Base-by-base conservation (phyloP, 768 basidiomycete species). In the Leccinum obscurum region DNA sequence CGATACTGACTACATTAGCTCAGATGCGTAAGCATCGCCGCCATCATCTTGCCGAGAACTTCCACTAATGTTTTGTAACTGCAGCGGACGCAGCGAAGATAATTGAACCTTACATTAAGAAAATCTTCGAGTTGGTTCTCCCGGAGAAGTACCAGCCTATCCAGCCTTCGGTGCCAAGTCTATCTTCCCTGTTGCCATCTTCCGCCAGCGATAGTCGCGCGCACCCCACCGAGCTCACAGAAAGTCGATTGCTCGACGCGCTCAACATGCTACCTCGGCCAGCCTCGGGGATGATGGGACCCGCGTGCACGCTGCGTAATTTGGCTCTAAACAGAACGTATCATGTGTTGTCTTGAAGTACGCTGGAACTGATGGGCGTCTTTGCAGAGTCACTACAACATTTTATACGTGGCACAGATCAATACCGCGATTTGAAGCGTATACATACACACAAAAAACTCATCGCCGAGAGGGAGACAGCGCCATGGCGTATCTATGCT, bases 1-100 rank as follows among this genome's bases (percentile, higher is more conserved):
- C 52, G 5, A 69, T 71, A 14, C 63, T 70, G 9, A 69, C 62
- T 13, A 63, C 69, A 3, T 53, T 70, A 46, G 60, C 65, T 24
- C 65, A 56, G 49, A 70, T 65, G 0, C 53, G 70, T 71, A 59
- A 13, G 58, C 1, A 26, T 51, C 10, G 20, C 10, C 10, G 30
- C 17, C 4, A 11, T 17, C 22, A 13, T 46, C 20, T 5, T 22
- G 3, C 49, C 15, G 35, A 54, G 22, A 54, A 8, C n/a, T 35
- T 54, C 15, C 22, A 13, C n/a, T 54, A 22, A 54, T 22, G 9
- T 24, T 37, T 32, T 37, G 35, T 54, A 22, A 54, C 15, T 9
- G 22, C 9, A 54, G 53, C 35, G 22, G 22, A 54, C 9, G 28
- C 15, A 17, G 17, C 10, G 9, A 28, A 14, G 50, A 10, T 28